Conservation (phyloP, 2,329 filamentous ascomycete genomes). For the Arthrocladium fulminans region DNA sequence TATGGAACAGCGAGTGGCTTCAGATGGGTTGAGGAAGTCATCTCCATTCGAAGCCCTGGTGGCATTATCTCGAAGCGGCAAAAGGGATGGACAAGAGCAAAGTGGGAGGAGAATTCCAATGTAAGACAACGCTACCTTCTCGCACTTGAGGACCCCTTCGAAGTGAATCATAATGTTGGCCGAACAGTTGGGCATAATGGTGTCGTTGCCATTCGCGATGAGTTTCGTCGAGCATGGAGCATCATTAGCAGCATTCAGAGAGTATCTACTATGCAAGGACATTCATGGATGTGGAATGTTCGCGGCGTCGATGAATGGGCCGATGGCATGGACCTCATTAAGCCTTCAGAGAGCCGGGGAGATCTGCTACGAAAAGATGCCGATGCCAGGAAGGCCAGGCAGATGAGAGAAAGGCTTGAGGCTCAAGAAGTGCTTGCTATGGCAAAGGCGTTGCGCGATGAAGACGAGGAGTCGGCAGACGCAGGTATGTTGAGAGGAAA, state of each 20-base stretch:
- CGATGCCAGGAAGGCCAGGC: slow-evolving; percentile 16
- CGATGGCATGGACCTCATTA: slow-evolving; percentile 2
- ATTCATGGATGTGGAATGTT: slow-evolving; percentile 22
- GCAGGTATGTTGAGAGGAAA: slow-evolving; percentile 19
- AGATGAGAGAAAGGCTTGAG: slow-evolving; percentile 18
- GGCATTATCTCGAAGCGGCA: slow-evolving; percentile 64
- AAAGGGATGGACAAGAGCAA: slow-evolving; percentile 82
- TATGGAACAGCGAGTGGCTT: slow-evolving; percentile 61
- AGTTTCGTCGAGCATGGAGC: slow-evolving; percentile 71
- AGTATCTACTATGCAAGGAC: slow-evolving; percentile 33
- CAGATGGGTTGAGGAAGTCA: slow-evolving; percentile 69
- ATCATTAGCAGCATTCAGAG: slow-evolving; percentile 45
- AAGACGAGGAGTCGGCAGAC: slow-evolving; percentile 9
- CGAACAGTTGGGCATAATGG: slow-evolving; percentile 76
- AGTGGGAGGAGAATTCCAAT: slow-evolving; percentile 51
- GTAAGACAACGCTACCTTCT: slow-evolving; percentile 74
- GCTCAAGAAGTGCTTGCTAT: slow-evolving; percentile 11
- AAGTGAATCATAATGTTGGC: slow-evolving; percentile 78
- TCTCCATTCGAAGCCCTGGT: slow-evolving; percentile 64
- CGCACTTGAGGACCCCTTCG: slow-evolving; percentile 87
- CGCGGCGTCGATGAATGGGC: slow-evolving; percentile 12
- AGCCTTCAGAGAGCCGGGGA: slow-evolving; percentile 13
- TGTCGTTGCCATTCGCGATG: slow-evolving; percentile 71
- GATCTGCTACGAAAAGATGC: slow-evolving; percentile 21
- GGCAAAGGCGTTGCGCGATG: slow-evolving; percentile 11